These are phyloP conservation scores for Protomyces lactucae-debilis DNA, from an alignment of 1,139 yeast genomes.

Conservation along the genomic window DNA sequence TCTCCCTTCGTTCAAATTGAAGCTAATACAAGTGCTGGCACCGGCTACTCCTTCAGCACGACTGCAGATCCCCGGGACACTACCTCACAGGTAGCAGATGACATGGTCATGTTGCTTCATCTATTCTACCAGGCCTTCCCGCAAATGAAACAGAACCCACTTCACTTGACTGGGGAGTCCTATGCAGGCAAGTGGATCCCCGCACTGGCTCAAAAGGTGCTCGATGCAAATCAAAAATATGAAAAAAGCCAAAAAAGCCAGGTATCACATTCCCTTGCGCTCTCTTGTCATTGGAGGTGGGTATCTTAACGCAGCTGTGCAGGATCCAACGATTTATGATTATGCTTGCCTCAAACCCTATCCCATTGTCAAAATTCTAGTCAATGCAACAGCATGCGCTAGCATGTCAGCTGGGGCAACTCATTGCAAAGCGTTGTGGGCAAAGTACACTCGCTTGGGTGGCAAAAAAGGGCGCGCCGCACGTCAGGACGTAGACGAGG, in stretches of 20 bases:
- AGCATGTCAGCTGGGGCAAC: constrained; percentile 67
- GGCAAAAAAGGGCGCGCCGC: constrained; percentile 66
- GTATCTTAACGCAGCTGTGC: constrained; percentile 83
- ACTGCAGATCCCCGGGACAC: constrained; percentile 45
- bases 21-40: constrained; percentile 50
- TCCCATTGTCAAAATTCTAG: constrained; percentile 55
- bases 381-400: constrained; percentile 73
- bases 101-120: constrained; percentile 51
- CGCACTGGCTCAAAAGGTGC: constrained; percentile 64
- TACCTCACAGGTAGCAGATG: constrained; percentile 44
- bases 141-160: constrained; percentile 37
- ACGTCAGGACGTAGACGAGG: constrained; percentile 89
- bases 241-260: background rate
- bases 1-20: too few relatives aligned
- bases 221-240: constrained; percentile 49
- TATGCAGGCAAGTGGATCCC: constrained; percentile 97
- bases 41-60: constrained; percentile 64
- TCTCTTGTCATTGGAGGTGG: constrained; percentile 95
- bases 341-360: constrained; percentile 68
- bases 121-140: constrained; percentile 70
- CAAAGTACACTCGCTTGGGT: constrained; percentile 58
- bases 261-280: constrained; percentile 57
- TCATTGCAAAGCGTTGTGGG: constrained; percentile 50
- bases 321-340: constrained; percentile 81
- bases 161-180: constrained; percentile 87